phyloP scores from a whole-genome alignment of 2,329 filamentous ascomycete species.

The Microdochium paspali region DNA sequence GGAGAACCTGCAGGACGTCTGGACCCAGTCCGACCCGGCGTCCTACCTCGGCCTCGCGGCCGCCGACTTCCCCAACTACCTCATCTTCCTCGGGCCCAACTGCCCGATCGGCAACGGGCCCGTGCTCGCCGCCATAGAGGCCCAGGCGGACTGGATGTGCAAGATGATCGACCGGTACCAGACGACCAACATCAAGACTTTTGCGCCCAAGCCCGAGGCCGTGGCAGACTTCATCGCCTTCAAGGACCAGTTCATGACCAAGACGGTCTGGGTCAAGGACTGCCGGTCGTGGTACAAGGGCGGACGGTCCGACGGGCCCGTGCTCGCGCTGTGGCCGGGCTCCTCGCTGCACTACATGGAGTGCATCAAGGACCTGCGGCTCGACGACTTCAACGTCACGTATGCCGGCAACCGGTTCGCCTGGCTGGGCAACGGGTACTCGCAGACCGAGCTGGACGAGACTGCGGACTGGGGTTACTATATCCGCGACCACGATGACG shows the following conservation, averaged over 20 bases:
- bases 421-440: slow-evolving; percentile 32
- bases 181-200: slow-evolving; percentile 33
- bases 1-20: slow-evolving; percentile 14
- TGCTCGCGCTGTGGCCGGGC: slow-evolving; percentile 34
- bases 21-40: slow-evolving; percentile 11
- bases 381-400: slow-evolving; percentile 35
- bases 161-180: slow-evolving; percentile 39
- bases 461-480: slow-evolving; percentile 28
- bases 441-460: slow-evolving; percentile 27
- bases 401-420: slow-evolving; percentile 24
- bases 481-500: slow-evolving; percentile 16
- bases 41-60: slow-evolving; percentile 19
- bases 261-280: slow-evolving; percentile 32
- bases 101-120: slow-evolving; percentile 27
- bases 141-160: slow-evolving; percentile 38
- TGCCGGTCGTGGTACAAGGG: slow-evolving; percentile 41
- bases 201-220: slow-evolving; percentile 32
- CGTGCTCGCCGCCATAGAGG: slow-evolving; percentile 24
- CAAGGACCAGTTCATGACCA: slow-evolving; percentile 33
- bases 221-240: slow-evolving; percentile 39
- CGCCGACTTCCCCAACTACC: slow-evolving; percentile 15
- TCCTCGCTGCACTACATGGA: slow-evolving; percentile 40
- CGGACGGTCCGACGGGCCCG: slow-evolving; percentile 27
- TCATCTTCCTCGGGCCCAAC: slow-evolving; percentile 29
- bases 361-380: slow-evolving; percentile 29